Evolutionary conservation across 208 protist genomes (phyloP).

Genomic region (Phytomonas francai): DNA sequence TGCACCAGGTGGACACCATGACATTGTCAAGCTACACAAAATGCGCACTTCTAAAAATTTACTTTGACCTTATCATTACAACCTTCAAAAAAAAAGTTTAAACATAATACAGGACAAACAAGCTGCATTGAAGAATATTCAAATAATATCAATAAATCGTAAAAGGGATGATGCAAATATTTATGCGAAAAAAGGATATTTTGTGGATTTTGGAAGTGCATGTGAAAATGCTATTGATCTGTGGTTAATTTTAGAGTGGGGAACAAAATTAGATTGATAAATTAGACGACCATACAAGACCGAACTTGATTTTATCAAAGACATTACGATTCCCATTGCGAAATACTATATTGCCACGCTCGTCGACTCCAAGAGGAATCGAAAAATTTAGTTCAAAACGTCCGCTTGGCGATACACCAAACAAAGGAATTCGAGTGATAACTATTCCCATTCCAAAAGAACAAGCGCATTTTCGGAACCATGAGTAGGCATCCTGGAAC

Average conservation of each 20-base stretch:
- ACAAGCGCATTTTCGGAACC: slow-evolving; percentile 55
- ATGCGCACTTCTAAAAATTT: slow-evolving; percentile 8
- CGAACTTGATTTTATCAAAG: slow-evolving; percentile 73
- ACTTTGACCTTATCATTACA: background rate
- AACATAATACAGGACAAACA: background rate
- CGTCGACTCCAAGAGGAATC: slow-evolving; percentile 58
- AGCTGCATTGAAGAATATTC: background rate
- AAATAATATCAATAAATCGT: background rate
- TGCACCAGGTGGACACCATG: slow-evolving; percentile 34
- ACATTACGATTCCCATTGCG: slow-evolving; percentile 47
- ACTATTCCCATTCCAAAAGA: slow-evolving; percentile 73
- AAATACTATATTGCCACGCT: slow-evolving; percentile 38
- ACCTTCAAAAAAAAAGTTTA: slow-evolving; percentile 2
- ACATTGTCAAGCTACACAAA: slow-evolving; percentile 7
- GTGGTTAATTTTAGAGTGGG: background rate
- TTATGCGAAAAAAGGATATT: background rate
- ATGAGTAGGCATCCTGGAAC: slow-evolving; percentile 34
- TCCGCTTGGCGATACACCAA: slow-evolving; percentile 63
- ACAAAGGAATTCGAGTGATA: slow-evolving; percentile 74
- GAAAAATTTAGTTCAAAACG: slow-evolving; percentile 78
- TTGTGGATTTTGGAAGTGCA: background rate
- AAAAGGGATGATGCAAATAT: slow-evolving; percentile 5
- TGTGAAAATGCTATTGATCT: slow-evolving; percentile 1
- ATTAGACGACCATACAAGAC: slow-evolving; percentile 76
- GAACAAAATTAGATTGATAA: slow-evolving; percentile 37